phyloP scores from a whole-genome alignment of 2,329 filamentous ascomycete genomes.

The Knufia petricola region DNA sequence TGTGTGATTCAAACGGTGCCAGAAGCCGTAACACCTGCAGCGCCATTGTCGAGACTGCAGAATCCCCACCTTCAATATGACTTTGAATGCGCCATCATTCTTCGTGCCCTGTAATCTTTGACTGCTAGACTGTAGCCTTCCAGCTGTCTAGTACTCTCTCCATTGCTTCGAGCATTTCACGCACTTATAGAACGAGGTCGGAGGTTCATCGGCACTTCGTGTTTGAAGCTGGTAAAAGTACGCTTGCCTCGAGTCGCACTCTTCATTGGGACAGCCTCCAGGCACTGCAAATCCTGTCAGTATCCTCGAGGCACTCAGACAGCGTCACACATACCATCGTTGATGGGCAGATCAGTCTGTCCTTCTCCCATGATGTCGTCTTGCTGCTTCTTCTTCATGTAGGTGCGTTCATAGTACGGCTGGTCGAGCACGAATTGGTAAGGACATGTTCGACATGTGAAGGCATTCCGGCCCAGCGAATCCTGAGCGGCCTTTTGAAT shows the following conservation, averaged over 20 bases:
- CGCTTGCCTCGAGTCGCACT: conserved; percentile 72
- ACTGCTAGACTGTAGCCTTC: neutral
- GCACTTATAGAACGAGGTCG: conserved; percentile 86
- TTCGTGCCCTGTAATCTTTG: too few relatives aligned
- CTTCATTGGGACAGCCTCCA: conserved; percentile 59
- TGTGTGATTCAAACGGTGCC: too few relatives aligned
- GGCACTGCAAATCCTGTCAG: conserved; percentile 13
- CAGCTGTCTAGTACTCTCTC: conserved; percentile 38
- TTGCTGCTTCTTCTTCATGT: conserved; percentile 73
- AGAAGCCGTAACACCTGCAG: too few relatives aligned
- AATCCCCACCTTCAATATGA: too few relatives aligned
- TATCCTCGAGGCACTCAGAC: neutral
- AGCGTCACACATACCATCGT: conserved; percentile 16
- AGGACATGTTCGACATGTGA: conserved; percentile 91
- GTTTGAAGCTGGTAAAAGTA: conserved; percentile 98
- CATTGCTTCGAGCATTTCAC: conserved; percentile 37
- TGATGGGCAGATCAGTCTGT: conserved; percentile 20
- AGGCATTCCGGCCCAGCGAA: conserved; percentile 55
- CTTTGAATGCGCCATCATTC: too few relatives aligned
- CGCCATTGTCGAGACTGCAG: too few relatives aligned
- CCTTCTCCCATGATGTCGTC: conserved; percentile 71
- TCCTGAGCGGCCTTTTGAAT: conserved; percentile 34
- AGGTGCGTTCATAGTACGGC: conserved; percentile 70
- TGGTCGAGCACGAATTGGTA: conserved; percentile 78
- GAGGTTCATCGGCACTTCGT: conserved; percentile 93